Base-by-base conservation (phyloP, 163 green algal genomes). In the Scenedesmus sp. region DNA sequence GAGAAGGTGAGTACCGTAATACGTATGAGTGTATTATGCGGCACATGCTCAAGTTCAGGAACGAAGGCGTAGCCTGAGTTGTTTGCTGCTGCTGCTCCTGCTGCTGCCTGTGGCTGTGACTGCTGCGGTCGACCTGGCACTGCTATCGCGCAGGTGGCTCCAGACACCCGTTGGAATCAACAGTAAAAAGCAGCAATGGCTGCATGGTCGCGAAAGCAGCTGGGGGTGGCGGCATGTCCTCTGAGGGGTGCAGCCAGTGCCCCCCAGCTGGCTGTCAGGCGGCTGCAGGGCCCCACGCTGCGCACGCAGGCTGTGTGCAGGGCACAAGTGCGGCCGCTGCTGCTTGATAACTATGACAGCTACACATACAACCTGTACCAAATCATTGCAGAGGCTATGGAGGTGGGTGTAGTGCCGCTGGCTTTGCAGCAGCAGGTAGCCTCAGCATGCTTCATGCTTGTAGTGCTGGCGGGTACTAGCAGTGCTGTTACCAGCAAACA, bases 291-390 rank as follows among this genome's bases (percentile, higher is more conserved):
- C 18, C 59, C 59, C 59, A 72, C 22, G 59, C 59, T 72, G 59
- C 59, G 59, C 22, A 35, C 22, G 1, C 22, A n/a, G 9, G 59
- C 59, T 10, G 59, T 22, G 33, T 72, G 59, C 59, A 72, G 59
- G 59, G 76, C 33, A 1, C 33, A 49, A 30, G 37, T 68, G 22
- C 87, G 89, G 13, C 98, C 95, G 0, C 93, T 99, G 53, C 92
- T 99, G 22, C 96, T 99, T 33, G 98, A 99, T 90, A 99, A 99
- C 81, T 99, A 99, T 90, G 98, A 99, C 80, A 97, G 93, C 43
- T 99, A 99, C 94, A 99, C 97, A 3, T 99, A 99, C 93, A 99
- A 99, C 90, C 92, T 99, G 51, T 98, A 95, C 86, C 98, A 99
- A 88, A 90, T 98, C 33, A 99, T 35, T 40, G 96, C 95, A 12